Evolutionary conservation across 768 basidiomycete genomes (phyloP), one percentile per base, ranked within the genome.

Genomic region (Boletus reticulatus): DNA sequence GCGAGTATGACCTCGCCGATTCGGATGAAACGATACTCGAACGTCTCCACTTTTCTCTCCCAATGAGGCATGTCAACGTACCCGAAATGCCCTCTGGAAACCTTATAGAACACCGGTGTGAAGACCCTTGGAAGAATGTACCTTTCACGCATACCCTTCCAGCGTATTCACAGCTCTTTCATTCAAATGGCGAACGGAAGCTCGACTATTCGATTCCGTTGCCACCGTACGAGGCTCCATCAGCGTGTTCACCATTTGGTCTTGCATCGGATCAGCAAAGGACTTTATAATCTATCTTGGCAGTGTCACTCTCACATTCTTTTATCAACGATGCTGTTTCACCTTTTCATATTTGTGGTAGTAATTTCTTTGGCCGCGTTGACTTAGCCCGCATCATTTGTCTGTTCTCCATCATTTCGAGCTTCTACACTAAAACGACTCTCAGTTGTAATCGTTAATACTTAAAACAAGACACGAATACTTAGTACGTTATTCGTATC

Each of bases 101-200:
- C 45, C 19, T 44, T 34, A 29, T 36, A 39, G 55, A 52, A 38
- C 19, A 32, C 57, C 36, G 37, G 41, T n/a, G 43, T 10, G 57
- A 48, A 38, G 58, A 59, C 24, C 22, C 43, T 24, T 62, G 27
- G 41, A 65, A 55, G 49, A 51, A 13, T 34, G 48, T 61, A 11
- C 69, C 60, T 27, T 62, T 62, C 48, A 56, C 65, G 6, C 68
- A 70, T 14, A 62, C 62, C 42, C 81, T 90, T 19, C 92, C 91
- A 2, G 80, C 85, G 4, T 93, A 93, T 65, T 89, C 88, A 6
- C 88, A 91, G 60, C 76, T 93, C 19, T 93, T 85, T 72, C 73
- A 92, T 64, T 63, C 75, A 17, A 88, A 89, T 61, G 91, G 92
- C 17, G 85, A 90, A 50, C 78, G 79, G 52, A 88, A 84, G 72